Evolutionary conservation across 2,329 filamentous ascomycete species (phyloP).

Genomic region (Monilinia laxa): DNA sequence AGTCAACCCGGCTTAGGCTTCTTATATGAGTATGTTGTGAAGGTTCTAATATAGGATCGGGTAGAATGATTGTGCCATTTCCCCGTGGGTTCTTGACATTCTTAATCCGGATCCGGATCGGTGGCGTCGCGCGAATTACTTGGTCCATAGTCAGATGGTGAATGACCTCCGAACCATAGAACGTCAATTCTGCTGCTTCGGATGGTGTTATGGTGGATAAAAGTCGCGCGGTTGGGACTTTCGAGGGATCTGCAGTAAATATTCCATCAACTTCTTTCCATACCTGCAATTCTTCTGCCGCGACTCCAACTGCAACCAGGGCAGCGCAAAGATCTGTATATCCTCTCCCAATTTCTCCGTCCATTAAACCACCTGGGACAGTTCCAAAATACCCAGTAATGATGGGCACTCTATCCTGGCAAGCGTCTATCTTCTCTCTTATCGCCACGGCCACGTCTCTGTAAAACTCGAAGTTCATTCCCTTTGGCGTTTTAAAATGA

Average conservation of each 20-base stretch:
- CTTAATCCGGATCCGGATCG: constrained; percentile 85
- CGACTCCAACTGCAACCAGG: constrained; percentile 83
- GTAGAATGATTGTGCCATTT: constrained; percentile 77
- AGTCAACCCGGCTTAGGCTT: constrained; percentile 46
- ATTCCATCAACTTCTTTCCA: constrained; percentile 99
- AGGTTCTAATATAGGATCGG: constrained; percentile 60
- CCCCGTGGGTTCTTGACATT: constrained; percentile 85
- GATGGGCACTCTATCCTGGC: constrained; percentile 68
- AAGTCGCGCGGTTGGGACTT: constrained; percentile 90
- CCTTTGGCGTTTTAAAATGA: constrained; percentile 59
- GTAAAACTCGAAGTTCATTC: constrained; percentile 69
- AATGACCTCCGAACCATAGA: constrained; percentile 93
- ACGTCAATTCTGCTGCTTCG: constrained; percentile 93
- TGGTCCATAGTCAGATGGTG: constrained; percentile 99
- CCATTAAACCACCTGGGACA: constrained; percentile 85
- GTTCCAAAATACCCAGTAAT: constrained; percentile 94
- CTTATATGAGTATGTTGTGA: constrained; percentile 53
- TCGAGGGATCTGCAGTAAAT: constrained; percentile 78
- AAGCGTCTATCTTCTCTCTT: constrained; percentile 62
- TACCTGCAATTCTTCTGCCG: constrained; percentile 86
- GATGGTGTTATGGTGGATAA: constrained; percentile 85
- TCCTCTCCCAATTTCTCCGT: constrained; percentile 84
- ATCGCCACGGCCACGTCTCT: constrained; percentile 61
- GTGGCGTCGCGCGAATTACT: constrained; percentile 73
- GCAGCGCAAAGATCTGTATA: constrained; percentile 97